Evolutionary conservation across 257 asterid species (phyloP), one percentile per base, ranked within the genome.

Genomic region (Lycium barbarum): DNA sequence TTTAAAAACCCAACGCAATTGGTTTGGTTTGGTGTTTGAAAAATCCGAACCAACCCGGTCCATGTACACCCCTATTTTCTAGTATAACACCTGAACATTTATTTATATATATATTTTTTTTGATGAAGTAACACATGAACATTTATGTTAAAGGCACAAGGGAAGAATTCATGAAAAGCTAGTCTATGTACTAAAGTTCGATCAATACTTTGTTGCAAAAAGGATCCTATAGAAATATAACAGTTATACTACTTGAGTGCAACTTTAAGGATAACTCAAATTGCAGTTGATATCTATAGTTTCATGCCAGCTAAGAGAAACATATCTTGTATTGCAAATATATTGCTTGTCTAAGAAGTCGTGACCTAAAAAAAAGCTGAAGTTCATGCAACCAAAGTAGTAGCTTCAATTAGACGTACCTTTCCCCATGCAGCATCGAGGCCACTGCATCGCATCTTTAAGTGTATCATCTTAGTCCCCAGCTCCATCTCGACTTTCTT

Each of bases 401-500:
- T 83, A 49, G 54, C 54, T 67, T 33, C 79, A 84, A 73, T 40
- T 36, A 83, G 66, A 54, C 43, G 33, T 94, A 97, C 99, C 99
- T 95, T 97, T 89, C 97, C 99, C 99, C 99, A 97, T 57, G 91
- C 98, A 84, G 98, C 89, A 49, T 81, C 88, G 57, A 97, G 97
- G 88, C 99, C 99, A 81, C 97, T 89, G 87, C 99, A 97, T 88
- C 99, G 93, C 99, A 95, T 95, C 92, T 97, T 97, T 91, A 97
- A 88, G 95, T 91, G 92, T 86, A 97, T 97, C 99, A 97, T 89
- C 87, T 89, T 90, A 78, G 98, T 85, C 74, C 99, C 99, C 89
- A 97, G 80, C 87, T 97, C 99, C 74, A 76, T 88, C 90, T 97
- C 99, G 82, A 97, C 98, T 86, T 97, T 97, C 95, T 97, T 95